phyloP scores from a whole-genome alignment of 176 grass and related monocot genomes.

The Cocos nucifera region DNA sequence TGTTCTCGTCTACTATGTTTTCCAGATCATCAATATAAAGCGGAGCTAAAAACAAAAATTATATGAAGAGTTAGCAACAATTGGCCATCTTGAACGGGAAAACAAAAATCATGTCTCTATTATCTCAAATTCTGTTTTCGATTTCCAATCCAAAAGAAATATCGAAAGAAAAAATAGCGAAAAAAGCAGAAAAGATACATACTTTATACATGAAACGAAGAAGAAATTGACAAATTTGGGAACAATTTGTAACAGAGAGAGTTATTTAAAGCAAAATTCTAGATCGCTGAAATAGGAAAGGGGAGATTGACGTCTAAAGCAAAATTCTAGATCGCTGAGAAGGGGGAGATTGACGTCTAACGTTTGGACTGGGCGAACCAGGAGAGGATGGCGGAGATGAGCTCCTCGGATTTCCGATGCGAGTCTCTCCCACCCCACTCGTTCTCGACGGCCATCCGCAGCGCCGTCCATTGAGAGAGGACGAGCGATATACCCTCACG shows the following conservation, averaged over 20 bases:
- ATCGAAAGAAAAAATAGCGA: too few species aligned
- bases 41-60: conserved; percentile 28
- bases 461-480: conserved; percentile 61
- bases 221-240: too few species aligned
- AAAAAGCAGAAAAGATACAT: too few species aligned
- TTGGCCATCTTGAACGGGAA: too few species aligned
- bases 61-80: too few species aligned
- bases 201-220: not conserved
- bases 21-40: conserved; percentile 79
- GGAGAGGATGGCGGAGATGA: conserved; percentile 38
- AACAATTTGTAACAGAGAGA: conserved; percentile 1
- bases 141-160: too few species aligned
- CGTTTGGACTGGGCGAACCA: conserved; percentile 60
- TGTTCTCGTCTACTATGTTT: conserved; percentile 39
- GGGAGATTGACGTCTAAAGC: not conserved
- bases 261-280: not conserved
- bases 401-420: conserved; percentile 46
- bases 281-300: too few species aligned
- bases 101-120: too few species aligned
- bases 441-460: conserved; percentile 85
- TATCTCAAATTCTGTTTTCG: too few species aligned
- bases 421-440: conserved; percentile 70
- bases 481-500: conserved; percentile 54
- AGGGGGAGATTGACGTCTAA: conserved; percentile 4
- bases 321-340: not conserved